Percentiles rank a stretch among this genome's conserved stretches.
Evolutionary conservation across 805 yeast genomes (phyloP).

Genomic region (Wickerhamomyces sydowiorum): DNA sequence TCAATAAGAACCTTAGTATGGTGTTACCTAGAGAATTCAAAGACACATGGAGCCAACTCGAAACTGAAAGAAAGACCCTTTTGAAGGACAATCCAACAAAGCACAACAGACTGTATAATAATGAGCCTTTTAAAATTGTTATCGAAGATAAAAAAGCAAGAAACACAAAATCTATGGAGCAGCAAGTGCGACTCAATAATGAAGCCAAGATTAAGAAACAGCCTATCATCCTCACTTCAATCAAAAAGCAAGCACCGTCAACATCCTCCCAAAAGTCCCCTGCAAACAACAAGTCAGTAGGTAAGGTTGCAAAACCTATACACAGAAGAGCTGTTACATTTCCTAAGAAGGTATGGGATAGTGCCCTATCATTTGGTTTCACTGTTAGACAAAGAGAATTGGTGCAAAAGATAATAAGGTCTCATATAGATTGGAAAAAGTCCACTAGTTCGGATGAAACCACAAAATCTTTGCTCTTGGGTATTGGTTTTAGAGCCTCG

Average conservation of each 20-base stretch:
- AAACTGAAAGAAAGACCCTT: constrained; percentile 48
- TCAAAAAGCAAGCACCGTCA: constrained; percentile 10
- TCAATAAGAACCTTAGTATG: constrained; percentile 79
- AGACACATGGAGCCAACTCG: constrained; percentile 71
- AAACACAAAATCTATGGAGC: constrained; percentile 40
- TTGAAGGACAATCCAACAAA: constrained; percentile 37
- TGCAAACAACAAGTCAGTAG: neutral
- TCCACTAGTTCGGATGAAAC: constrained; percentile 6
- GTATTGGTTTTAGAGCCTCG: constrained; percentile 60
- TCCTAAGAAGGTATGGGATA: constrained; percentile 61
- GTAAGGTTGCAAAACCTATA: constrained; percentile 3
- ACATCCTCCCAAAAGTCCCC: constrained; percentile 1
- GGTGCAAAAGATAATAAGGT: constrained; percentile 56
- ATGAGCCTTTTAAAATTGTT: constrained; percentile 72
- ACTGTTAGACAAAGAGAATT: constrained; percentile 54
- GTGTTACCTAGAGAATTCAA: constrained; percentile 81
- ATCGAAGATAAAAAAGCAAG: constrained; percentile 48
- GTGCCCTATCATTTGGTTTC: constrained; percentile 63
- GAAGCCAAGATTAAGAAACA: constrained; percentile 46
- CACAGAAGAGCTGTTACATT: constrained; percentile 22
- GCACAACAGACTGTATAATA: constrained; percentile 50
- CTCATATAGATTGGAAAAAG: constrained; percentile 49
- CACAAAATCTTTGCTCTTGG: constrained; percentile 26
- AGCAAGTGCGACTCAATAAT: constrained; percentile 37
- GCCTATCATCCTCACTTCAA: constrained; percentile 36